Percentiles rank a stretch among this genome's conserved stretches.
These are phyloP conservation scores for Mycena epipterygia DNA, from an alignment of 768 basidiomycete genomes.

Conservation along the genomic window DNA sequence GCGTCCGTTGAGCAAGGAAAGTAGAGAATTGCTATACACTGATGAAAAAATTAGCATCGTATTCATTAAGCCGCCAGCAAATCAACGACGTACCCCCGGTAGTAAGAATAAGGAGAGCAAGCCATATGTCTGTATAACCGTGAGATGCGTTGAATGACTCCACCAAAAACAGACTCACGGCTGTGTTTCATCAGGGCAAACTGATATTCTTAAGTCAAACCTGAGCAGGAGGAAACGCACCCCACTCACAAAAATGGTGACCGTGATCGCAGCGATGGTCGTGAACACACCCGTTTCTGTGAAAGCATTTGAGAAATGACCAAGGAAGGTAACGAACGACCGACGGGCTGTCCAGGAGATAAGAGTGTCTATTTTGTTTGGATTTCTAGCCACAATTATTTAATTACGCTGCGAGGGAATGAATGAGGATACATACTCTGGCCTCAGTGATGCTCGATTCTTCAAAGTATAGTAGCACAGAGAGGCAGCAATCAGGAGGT, in stretches of 20 bases:
- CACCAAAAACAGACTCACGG: conserved; percentile 4
- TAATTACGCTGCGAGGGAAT: neutral
- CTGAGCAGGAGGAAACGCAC: neutral
- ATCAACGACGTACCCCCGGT: conserved; percentile 26
- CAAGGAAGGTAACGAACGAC: neutral
- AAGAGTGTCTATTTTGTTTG: conserved; percentile 21
- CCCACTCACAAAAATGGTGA: conserved; percentile 14
- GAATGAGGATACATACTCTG: conserved; percentile 17
- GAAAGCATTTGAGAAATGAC: neutral
- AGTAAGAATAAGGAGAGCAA: conserved; percentile 25
- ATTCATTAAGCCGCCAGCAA: neutral
- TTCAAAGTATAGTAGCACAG: conserved; percentile 28
- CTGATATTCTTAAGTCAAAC: conserved; percentile 4
- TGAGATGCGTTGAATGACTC: neutral
- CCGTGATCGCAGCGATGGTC: conserved; percentile 21
- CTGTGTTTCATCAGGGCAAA: conserved; percentile 26
- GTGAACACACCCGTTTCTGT: conserved; percentile 34
- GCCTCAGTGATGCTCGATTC: conserved; percentile 3
- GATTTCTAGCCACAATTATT: neutral
- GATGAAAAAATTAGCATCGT: neutral
- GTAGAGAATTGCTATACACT: conserved; percentile 35
- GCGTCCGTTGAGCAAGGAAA: conserved; percentile 34
- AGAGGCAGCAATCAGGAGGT: conserved; percentile 25
- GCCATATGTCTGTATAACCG: conserved; percentile 22
- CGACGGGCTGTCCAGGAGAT: conserved; percentile 32